These are phyloP conservation scores for Cladosporium sp. DNA, from an alignment of 2,329 filamentous ascomycete genomes.

Conservation along the genomic window DNA sequence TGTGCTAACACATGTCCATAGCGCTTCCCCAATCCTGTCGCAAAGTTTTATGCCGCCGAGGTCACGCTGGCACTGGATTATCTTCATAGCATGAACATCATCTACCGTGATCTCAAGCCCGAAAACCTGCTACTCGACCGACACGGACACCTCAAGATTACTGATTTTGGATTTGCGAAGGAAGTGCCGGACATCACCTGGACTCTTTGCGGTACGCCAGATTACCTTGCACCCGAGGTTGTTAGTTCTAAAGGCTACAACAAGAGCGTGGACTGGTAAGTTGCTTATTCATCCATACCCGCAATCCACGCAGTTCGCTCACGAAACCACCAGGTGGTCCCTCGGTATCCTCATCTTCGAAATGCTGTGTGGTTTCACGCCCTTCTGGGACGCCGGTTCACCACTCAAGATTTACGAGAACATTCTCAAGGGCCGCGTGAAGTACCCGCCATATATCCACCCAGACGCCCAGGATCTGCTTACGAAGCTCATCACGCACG, in stretches of 20 bases:
- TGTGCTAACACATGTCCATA: conserved; percentile 35
- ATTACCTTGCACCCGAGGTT: conserved; percentile 95
- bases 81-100: conserved; percentile 88
- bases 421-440: conserved; percentile 90
- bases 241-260: conserved; percentile 99
- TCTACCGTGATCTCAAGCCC: conserved; percentile 96
- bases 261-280: conserved; percentile 97
- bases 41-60: conserved; percentile 98
- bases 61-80: conserved; percentile 94
- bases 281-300: conserved; percentile 15
- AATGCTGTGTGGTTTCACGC: conserved; percentile 98
- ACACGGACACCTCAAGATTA: conserved; percentile 72
- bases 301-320: background rate
- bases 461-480: conserved; percentile 89
- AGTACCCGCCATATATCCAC: conserved; percentile 94
- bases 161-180: conserved; percentile 97
- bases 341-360: conserved; percentile 97
- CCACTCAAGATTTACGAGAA: conserved; percentile 99
- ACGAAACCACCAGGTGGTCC: conserved; percentile 68
- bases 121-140: conserved; percentile 75
- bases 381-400: conserved; percentile 96
- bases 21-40: conserved; percentile 97
- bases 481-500: conserved; percentile 85
- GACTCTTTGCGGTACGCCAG: conserved; percentile 95
- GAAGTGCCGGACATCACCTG: conserved; percentile 98